Percentiles rank a stretch among this genome's conserved stretches.
These are phyloP conservation scores for Davidsoniella eucalypti DNA, from an alignment of 2,329 filamentous ascomycete genomes.

Conservation along the genomic window DNA sequence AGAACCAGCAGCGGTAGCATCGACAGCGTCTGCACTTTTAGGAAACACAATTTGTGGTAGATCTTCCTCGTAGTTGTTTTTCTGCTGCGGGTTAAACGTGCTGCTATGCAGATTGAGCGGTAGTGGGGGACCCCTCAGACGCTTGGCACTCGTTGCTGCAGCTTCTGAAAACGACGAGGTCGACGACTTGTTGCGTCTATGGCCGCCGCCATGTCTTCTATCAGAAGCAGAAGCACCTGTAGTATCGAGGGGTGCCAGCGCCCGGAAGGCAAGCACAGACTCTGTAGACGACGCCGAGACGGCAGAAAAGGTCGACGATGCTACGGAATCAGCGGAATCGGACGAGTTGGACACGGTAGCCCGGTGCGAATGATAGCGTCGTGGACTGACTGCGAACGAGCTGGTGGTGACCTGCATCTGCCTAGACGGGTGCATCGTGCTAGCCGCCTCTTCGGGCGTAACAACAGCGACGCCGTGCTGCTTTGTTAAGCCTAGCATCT, in stretches of 20 bases:
- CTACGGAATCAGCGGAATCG: no score
- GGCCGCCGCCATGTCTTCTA: background rate
- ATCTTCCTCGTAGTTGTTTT: background rate
- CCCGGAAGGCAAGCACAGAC: background rate
- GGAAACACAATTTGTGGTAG: background rate
- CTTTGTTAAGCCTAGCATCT: no score
- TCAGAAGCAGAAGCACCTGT: background rate
- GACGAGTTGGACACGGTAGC: no score
- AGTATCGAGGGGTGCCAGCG: no score
- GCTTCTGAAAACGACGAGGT: conserved; percentile 4
- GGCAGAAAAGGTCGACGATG: background rate
- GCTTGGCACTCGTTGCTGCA: conserved; percentile 1
- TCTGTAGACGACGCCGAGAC: background rate
- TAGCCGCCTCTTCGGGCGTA: background rate
- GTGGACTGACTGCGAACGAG: background rate
- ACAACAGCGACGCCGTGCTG: no score
- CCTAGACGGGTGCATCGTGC: background rate
- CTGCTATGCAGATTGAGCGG: conserved; percentile 5
- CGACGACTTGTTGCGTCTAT: conserved; percentile 1
- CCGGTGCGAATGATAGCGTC: no score
- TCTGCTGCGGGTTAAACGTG: background rate
- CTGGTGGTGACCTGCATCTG: background rate
- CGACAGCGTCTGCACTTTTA: no score
- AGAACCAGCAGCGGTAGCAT: no score
- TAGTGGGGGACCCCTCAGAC: conserved; percentile 6